Conservation (phyloP, 345 rosid species). For the Lepidium didymum region DNA sequence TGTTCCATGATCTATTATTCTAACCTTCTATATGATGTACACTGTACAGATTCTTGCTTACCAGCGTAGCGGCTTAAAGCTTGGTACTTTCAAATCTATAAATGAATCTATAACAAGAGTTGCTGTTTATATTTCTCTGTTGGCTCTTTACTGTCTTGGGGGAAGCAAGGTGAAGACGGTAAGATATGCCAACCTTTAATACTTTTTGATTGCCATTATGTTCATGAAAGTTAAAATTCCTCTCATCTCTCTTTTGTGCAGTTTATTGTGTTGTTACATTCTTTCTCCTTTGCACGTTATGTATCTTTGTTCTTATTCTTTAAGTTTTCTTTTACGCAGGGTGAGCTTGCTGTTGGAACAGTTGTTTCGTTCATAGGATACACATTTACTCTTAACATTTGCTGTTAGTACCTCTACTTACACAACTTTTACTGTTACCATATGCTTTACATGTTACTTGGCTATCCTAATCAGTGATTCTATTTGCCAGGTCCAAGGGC, state of each 20-base stretch:
- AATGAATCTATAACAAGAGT: conserved; percentile 88
- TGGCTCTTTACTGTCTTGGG: conserved; percentile 86
- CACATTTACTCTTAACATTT: conserved; percentile 90
- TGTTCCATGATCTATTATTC: background rate
- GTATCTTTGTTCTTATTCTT: background rate
- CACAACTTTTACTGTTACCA: background rate
- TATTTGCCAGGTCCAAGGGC: conserved; percentile 78
- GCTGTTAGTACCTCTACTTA: conserved; percentile 52
- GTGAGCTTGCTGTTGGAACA: conserved; percentile 82
- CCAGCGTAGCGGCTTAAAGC: conserved; percentile 83
- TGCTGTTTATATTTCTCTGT: conserved; percentile 79
- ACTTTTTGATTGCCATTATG: conserved; percentile 2
- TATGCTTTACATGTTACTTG: conserved; percentile 6
- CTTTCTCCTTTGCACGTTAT: background rate
- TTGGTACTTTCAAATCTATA: conserved; percentile 82
- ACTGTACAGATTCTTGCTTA: conserved; percentile 75
- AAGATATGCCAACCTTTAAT: conserved; percentile 33
- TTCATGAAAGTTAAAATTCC: background rate
- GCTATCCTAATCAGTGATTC: background rate
- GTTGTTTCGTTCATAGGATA: conserved; percentile 94
- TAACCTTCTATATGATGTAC: conserved; percentile 27
- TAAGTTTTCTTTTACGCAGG: conserved; percentile 43
- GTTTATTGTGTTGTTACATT: background rate
- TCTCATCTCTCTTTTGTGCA: background rate
- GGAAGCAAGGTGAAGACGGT: conserved; percentile 97